phyloP scores from a whole-genome alignment of 208 protist species.

The Leishmania martiniquensis region DNA sequence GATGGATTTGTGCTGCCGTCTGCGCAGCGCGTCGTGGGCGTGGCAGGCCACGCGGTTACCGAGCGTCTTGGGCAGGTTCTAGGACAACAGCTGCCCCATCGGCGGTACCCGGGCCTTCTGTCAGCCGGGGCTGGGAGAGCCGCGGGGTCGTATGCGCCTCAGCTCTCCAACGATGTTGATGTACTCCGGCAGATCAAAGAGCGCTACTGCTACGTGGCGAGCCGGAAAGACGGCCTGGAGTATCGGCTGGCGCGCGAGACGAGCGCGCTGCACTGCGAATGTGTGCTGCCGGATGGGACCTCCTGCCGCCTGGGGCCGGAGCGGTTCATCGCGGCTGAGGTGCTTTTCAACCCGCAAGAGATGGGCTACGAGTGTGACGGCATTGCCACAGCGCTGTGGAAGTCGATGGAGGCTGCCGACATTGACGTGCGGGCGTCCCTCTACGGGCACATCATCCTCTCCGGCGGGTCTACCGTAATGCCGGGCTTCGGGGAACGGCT shows the following conservation, averaged over 20 bases:
- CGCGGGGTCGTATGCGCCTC: background rate
- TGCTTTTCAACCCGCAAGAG: constrained; percentile 96
- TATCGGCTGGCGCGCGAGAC: constrained; percentile 86
- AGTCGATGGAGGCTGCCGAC: constrained; percentile 91
- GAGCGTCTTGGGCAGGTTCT: constrained; percentile 95
- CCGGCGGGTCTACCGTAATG: constrained; percentile 98
- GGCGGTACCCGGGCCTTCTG: background rate
- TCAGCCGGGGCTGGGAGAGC: background rate
- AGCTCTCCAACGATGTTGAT: constrained; percentile 92
- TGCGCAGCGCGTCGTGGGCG: constrained; percentile 87
- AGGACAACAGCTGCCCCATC: constrained; percentile 16
- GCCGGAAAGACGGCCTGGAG: constrained; percentile 50
- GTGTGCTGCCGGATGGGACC: constrained; percentile 93
- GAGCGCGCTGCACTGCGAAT: constrained; percentile 53
- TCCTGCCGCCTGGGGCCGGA: constrained; percentile 93
- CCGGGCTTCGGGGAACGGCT: constrained; percentile 96
- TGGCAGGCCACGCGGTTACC: constrained; percentile 98
- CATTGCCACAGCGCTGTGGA: constrained; percentile 92
- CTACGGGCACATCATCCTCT: constrained; percentile 98
- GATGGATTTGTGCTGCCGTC: constrained; percentile 90
- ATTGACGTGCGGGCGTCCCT: constrained; percentile 80
- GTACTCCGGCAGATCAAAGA: constrained; percentile 96
- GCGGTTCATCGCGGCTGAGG: constrained; percentile 94
- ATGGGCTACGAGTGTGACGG: constrained; percentile 94
- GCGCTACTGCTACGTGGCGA: constrained; percentile 86